Conservation (phyloP, 768 basidiomycete species). For the Psilocybe azurescens region DNA sequence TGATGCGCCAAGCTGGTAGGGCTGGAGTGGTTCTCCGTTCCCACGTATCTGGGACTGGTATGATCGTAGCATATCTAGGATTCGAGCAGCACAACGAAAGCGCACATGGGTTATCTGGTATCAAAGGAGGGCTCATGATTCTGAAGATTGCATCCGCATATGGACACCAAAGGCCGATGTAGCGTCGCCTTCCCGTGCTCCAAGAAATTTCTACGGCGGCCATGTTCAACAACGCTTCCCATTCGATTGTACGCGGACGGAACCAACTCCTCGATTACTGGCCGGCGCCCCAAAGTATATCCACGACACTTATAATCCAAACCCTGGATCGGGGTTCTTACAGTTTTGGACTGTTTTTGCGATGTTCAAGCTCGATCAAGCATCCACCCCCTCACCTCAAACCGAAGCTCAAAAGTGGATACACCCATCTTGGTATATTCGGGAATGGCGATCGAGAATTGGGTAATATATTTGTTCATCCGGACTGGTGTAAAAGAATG, state of each 20-base stretch:
- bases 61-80: neutral
- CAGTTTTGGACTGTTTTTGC: conserved; percentile 19
- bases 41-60: neutral
- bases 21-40: neutral
- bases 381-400: neutral
- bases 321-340: conserved; percentile 16
- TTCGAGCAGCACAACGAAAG: neutral
- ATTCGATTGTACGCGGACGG: conserved; percentile 17
- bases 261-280: conserved; percentile 14
- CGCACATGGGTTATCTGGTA: conserved; percentile 16
- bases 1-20: conserved; percentile 12
- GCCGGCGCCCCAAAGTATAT: conserved; percentile 4
- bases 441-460: conserved; percentile 6
- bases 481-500: conserved; percentile 10
- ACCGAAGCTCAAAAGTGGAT: neutral
- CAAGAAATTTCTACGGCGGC: conserved; percentile 11
- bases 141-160: conserved; percentile 1
- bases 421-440: conserved; percentile 6
- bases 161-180: neutral
- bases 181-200: neutral
- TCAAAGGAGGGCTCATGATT: conserved; percentile 12
- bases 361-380: neutral
- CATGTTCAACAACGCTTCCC: conserved; percentile 13
- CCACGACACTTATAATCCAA: conserved; percentile 7
- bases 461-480: conserved; percentile 3